Conservation (phyloP, 176 grass and related monocot genomes). For the Pontederia crassipes region DNA sequence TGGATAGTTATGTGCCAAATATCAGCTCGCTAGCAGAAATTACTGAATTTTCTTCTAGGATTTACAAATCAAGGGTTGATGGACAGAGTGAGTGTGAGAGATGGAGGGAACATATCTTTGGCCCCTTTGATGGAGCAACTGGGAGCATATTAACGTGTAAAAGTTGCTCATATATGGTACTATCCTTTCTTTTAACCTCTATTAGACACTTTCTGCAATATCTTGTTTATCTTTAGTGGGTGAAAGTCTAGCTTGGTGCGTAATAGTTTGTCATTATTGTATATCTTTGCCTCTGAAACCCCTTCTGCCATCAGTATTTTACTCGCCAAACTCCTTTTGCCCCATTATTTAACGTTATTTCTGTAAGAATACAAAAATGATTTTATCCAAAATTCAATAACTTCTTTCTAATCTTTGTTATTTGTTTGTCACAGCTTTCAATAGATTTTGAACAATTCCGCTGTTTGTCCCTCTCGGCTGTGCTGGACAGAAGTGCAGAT, state of each 20-base stretch:
- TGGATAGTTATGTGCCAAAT: conserved; percentile 45
- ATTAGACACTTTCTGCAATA: background rate
- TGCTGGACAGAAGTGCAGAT: conserved; percentile 53
- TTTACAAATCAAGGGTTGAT: conserved; percentile 56
- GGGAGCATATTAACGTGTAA: conserved; percentile 86
- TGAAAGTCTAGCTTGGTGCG: no score
- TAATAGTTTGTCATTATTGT: background rate
- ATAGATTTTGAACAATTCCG: conserved; percentile 79
- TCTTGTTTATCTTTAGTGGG: background rate
- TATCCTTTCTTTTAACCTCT: conserved; percentile 7
- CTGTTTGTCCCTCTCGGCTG: conserved; percentile 65
- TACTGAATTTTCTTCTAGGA: conserved; percentile 54
- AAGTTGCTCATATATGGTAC: conserved; percentile 84
- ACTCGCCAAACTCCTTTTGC: conserved; percentile 17
- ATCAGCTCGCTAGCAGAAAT: conserved; percentile 61
- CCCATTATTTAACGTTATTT: background rate
- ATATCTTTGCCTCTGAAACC: background rate
- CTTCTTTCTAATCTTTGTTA: conserved; percentile 19
- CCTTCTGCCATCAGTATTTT: background rate
- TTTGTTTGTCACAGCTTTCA: conserved; percentile 47
- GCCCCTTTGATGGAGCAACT: conserved; percentile 77
- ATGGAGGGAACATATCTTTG: conserved; percentile 77
- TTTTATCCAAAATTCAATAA: background rate
- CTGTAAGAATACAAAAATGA: background rate
- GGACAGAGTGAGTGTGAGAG: conserved; percentile 45